phyloP scores from a whole-genome alignment of 1,284 basidiomycete species.

The Caloboletus firmus region DNA sequence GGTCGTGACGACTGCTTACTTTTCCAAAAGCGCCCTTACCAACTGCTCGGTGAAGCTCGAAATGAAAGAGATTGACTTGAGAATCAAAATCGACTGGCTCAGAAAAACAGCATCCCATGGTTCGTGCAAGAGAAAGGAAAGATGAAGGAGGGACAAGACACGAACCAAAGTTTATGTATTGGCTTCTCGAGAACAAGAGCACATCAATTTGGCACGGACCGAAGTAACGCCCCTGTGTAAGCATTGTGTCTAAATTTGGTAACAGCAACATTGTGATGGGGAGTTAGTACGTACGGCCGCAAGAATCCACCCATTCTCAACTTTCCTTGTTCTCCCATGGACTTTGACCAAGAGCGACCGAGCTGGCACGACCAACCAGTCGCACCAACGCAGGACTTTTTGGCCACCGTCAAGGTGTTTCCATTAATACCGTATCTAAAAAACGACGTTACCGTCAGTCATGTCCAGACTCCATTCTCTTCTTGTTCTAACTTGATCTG shows the following conservation, averaged over 20 bases:
- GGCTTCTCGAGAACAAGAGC: slow-evolving; percentile 30
- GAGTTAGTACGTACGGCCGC: background rate
- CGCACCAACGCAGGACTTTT: slow-evolving; percentile 54
- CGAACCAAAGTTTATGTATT: slow-evolving; percentile 27
- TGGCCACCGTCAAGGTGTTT: slow-evolving; percentile 69
- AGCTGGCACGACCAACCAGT: slow-evolving; percentile 36
- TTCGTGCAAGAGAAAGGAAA: slow-evolving; percentile 40
- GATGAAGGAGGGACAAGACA: slow-evolving; percentile 28
- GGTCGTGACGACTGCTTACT: slow-evolving; percentile 48
- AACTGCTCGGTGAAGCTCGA: slow-evolving; percentile 89
- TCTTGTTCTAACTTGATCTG: slow-evolving; percentile 10
- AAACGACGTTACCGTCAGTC: slow-evolving; percentile 64
- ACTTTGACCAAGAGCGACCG: slow-evolving; percentile 45
- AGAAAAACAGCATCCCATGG: slow-evolving; percentile 62
- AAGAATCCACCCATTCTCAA: background rate
- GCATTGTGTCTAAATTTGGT: slow-evolving; percentile 25
- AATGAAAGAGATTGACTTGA: slow-evolving; percentile 94
- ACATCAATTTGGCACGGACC: slow-evolving; percentile 28
- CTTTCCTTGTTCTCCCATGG: slow-evolving; percentile 40
- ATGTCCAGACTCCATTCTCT: background rate
- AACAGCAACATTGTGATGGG: slow-evolving; percentile 5
- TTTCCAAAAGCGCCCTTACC: slow-evolving; percentile 99
- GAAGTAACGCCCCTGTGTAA: slow-evolving; percentile 3
- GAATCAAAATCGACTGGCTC: slow-evolving; percentile 91
- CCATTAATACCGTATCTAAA: slow-evolving; percentile 71